Evolutionary conservation across 2,329 filamentous ascomycete species (phyloP), one percentile per base, ranked within the genome.

Genomic region (Penicillium sp.): DNA sequence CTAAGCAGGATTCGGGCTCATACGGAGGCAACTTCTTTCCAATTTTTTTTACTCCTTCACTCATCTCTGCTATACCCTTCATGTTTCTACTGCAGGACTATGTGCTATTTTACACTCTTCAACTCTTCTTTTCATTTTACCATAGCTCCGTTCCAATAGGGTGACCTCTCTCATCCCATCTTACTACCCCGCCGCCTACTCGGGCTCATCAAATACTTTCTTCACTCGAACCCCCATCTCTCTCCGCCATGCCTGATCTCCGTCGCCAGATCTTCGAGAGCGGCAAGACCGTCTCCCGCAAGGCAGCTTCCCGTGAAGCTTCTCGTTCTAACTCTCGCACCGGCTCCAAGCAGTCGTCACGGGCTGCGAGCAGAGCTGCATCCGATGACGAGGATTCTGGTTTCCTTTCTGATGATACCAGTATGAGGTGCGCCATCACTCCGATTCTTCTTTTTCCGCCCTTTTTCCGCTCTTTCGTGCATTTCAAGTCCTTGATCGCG

Each of bases 261-360:
- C 70, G 81, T 56, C 77, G 81, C 59, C 78, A 81, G 62, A 81
- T 80, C 48, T 77, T 83, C 33, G 82, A 84, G 72, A 82, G 80
- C 71, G 76, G 78, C 65, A 86, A 86, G 72, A 86, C 81, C 18
- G 71, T 81, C 41, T 85, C 82, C 45, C 79, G 79, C 60, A 84
- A 84, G 63, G 80, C 80, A 31, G 76, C 75, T 46, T 81, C 80
- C 24, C 75, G 75, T 51, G 72, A 77, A 49, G 75, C 73, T 38
- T 82, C 81, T 13, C 75, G 75, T 25, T 70, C 75, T 13, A 74
- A 68, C 47, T 83, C 80, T 41, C 78, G 77, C 50, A 69, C 74
- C 12, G 73, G 68, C 40, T 83, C 80, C 29, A 75, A 75, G 38
- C 72, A 74, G 9, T 75, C 74, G 7, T 84, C 81, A 25, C 74